These are phyloP conservation scores for Agapanthus africanus DNA, from an alignment of 106 monocot genomes.

Conservation along the genomic window DNA sequence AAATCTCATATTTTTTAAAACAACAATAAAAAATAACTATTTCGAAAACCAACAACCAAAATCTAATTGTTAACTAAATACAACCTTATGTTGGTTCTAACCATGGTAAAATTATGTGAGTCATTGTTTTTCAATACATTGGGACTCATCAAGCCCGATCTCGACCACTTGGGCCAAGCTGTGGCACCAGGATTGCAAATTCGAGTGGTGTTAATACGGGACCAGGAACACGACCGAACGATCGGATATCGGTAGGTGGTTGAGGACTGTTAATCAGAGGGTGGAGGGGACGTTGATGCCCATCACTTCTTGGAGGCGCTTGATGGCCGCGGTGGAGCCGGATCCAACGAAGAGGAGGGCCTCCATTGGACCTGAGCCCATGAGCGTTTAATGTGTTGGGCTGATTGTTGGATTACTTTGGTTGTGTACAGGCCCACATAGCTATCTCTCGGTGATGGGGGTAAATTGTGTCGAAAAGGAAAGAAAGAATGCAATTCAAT, in stretches of 20 bases:
- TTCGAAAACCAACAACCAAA: too few species aligned
- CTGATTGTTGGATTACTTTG: constrained; percentile 21
- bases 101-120: constrained; percentile 54
- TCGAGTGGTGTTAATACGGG: constrained; percentile 85
- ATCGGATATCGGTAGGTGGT: constrained; percentile 22
- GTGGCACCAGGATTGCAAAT: constrained; percentile 61
- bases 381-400: constrained; percentile 37
- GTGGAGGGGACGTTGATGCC: constrained; percentile 45
- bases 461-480: too few species aligned
- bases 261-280: constrained; percentile 27
- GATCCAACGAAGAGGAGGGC: constrained; percentile 66
- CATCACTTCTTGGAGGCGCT: constrained; percentile 71
- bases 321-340: constrained; percentile 61
- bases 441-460: constrained; percentile 57
- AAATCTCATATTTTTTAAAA: too few species aligned
- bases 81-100: constrained; percentile 45
- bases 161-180: constrained; percentile 66
- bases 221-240: constrained; percentile 68
- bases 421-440: constrained; percentile 55
- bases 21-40: too few species aligned
- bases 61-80: too few species aligned
- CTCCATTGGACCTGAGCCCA: constrained; percentile 39
- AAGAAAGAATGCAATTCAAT: too few species aligned
- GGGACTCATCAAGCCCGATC: constrained; percentile 41
- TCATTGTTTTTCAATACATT: constrained; percentile 20